A percentile compares a stretch with the other conserved stretches of the same genome.
phyloP scores from a whole-genome alignment of 1,284 basidiomycete species.

The Marasmius fiardii region DNA sequence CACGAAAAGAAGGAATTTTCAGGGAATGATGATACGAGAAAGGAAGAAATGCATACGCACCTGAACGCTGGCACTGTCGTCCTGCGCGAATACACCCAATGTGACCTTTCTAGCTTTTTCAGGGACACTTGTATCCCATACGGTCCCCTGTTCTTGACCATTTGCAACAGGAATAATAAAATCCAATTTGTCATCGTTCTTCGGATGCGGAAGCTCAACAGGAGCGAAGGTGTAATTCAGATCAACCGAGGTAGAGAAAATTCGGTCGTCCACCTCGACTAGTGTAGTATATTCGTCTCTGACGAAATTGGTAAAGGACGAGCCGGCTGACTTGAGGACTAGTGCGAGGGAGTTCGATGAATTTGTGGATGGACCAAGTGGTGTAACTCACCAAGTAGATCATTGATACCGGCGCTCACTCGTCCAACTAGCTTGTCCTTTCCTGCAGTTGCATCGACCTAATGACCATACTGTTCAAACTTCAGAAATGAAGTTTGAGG shows the following conservation, averaged over 20 bases:
- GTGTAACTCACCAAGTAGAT: constrained; percentile 65
- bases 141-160: constrained; percentile 37
- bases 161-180: constrained; percentile 45
- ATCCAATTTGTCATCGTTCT: constrained; percentile 45
- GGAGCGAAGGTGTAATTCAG: constrained; percentile 63
- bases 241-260: constrained; percentile 84
- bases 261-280: constrained; percentile 76
- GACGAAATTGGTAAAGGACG: constrained; percentile 81
- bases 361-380: neutral
- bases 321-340: constrained; percentile 92
- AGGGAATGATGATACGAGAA: constrained; percentile 5
- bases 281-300: constrained; percentile 90
- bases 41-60: constrained; percentile 32
- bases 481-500: neutral
- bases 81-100: constrained; percentile 79
- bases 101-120: constrained; percentile 63
- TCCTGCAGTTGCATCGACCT: constrained; percentile 62
- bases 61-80: constrained; percentile 92
- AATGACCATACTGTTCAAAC: neutral
- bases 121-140: constrained; percentile 64
- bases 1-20: neutral
- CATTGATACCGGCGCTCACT: constrained; percentile 69
- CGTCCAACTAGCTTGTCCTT: constrained; percentile 57
- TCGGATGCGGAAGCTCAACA: constrained; percentile 42
- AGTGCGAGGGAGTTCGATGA: constrained; percentile 4